Conservation (phyloP, 345 rosid species). For the Ceriops tagal region DNA sequence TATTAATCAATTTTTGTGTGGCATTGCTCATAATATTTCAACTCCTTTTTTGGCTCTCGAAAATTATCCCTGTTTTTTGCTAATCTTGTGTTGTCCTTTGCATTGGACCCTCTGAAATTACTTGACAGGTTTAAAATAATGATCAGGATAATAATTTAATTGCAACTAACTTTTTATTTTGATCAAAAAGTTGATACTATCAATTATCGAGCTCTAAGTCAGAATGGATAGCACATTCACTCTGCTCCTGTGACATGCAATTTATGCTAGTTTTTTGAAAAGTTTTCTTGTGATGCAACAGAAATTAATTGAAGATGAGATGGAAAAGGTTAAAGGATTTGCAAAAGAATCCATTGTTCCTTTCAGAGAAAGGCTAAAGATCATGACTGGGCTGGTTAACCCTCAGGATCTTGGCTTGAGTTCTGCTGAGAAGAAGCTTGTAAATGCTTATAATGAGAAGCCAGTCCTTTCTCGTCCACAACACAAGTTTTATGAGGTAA, state of each 20-base stretch:
- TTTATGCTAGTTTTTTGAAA: not conserved
- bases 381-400: slow-evolving; percentile 75
- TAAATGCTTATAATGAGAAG: slow-evolving; percentile 81
- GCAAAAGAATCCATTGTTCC: slow-evolving; percentile 67
- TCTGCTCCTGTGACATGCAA: not conserved
- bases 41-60: too few relatives aligned
- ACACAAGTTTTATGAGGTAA: slow-evolving; percentile 68
- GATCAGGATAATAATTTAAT: too few relatives aligned
- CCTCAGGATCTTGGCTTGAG: slow-evolving; percentile 74
- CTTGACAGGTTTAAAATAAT: too few relatives aligned
- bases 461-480: slow-evolving; percentile 97
- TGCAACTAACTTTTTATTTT: too few relatives aligned
- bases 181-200: too few relatives aligned
- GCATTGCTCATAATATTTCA: too few relatives aligned
- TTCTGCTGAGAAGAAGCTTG: slow-evolving; percentile 80
- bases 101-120: too few relatives aligned
- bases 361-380: slow-evolving; percentile 89
- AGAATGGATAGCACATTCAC: too few relatives aligned
- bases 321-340: slow-evolving; percentile 84
- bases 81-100: too few relatives aligned
- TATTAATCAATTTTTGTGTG: too few relatives aligned
- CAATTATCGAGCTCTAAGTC: too few relatives aligned
- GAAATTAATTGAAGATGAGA: slow-evolving; percentile 81
- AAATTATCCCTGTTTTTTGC: too few relatives aligned
- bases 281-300: slow-evolving; percentile 19